Conservation (phyloP, 2,329 filamentous ascomycete species). For the Fusarium bulbicola region DNA sequence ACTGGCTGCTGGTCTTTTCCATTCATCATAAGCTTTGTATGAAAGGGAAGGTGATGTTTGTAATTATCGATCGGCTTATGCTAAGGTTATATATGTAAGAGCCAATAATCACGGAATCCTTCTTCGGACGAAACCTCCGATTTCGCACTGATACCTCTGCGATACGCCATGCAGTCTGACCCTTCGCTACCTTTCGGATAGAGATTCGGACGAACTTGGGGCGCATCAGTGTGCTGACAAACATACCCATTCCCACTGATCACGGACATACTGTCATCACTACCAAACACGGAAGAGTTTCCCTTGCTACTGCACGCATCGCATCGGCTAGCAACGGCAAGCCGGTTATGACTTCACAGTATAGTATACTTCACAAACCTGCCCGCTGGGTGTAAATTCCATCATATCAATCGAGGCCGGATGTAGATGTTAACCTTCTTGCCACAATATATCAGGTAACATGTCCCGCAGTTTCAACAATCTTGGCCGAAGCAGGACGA, state of each 20-base stretch:
- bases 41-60: fast-evolving
- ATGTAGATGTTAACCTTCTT: fast-evolving
- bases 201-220: background rate
- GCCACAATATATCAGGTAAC: fast-evolving
- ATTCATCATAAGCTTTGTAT: background rate
- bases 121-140: background rate
- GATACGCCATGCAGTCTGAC: too few species aligned
- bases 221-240: background rate
- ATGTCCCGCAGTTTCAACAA: fast-evolving
- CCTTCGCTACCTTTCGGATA: background rate
- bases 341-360: too few species aligned
- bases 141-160: background rate
- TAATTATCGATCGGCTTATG: background rate
- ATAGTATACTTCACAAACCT: fast-evolving
- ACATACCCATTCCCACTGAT: background rate
- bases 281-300: background rate
- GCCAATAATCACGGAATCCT: background rate
- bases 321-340: background rate
- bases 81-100: background rate
- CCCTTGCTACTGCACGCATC: background rate
- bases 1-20: conserved; percentile 1
- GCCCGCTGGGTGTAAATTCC: background rate
- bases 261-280: background rate
- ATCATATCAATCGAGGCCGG: too few species aligned
- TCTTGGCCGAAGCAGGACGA: background rate